These are phyloP conservation scores for Casuarina glauca DNA, from an alignment of 306 rosid genomes.

Conservation along the genomic window DNA sequence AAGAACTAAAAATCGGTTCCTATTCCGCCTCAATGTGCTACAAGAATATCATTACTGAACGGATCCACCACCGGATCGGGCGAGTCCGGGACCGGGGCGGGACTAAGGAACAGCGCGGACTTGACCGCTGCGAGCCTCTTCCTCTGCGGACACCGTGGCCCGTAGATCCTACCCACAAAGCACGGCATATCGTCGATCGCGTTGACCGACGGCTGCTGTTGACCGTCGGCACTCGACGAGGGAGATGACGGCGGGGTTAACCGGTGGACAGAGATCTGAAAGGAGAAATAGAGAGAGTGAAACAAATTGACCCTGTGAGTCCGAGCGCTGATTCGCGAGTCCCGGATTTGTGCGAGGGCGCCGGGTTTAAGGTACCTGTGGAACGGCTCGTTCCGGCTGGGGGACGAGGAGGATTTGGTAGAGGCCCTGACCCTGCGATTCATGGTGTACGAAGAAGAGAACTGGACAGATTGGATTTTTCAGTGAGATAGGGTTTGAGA, in stretches of 20 bases:
- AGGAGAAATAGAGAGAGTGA: not conserved
- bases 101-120: conserved; percentile 43
- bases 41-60: conserved; percentile 46
- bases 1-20: not conserved
- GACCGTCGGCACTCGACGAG: conserved; percentile 4
- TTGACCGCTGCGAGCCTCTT: conserved; percentile 73
- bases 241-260: conserved; percentile 32
- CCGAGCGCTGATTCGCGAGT: conserved; percentile 73
- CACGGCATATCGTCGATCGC: conserved; percentile 49
- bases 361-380: conserved; percentile 89
- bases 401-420: conserved; percentile 19
- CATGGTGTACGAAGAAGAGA: conserved; percentile 40
- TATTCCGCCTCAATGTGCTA: conserved; percentile 48
- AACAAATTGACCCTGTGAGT: conserved; percentile 39
- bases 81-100: conserved; percentile 38
- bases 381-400: conserved; percentile 37
- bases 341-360: conserved; percentile 81
- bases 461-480: not conserved
- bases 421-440: conserved; percentile 42
- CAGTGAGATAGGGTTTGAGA: not conserved
- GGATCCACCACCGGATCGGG: conserved; percentile 58
- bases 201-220: conserved; percentile 20
- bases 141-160: conserved; percentile 68
- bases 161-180: conserved; percentile 46
- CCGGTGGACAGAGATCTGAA: conserved; percentile 44